Conservation (phyloP, 1,284 basidiomycete species). For the Porogramme epimiltina region DNA sequence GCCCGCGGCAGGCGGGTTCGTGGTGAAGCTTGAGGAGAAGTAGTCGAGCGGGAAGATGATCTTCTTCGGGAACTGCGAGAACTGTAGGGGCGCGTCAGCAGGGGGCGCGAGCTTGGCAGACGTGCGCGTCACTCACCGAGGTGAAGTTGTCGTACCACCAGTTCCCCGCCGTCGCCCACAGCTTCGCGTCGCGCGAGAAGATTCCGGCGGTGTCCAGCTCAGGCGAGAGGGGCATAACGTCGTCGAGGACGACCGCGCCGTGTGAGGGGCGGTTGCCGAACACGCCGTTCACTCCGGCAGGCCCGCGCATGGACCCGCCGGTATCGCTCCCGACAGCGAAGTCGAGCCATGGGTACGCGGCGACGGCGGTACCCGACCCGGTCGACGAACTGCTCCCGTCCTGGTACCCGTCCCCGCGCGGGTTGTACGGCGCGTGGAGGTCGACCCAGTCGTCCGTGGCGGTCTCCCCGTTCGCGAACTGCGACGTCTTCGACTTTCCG, state of each 20-base stretch:
- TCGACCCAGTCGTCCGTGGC: slow-evolving; percentile 57
- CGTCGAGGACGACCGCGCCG: slow-evolving; percentile 38
- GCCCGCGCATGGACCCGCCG: slow-evolving; percentile 43
- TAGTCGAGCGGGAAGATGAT: slow-evolving; percentile 37
- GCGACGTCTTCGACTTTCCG: slow-evolving; percentile 55
- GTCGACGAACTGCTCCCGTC: slow-evolving; percentile 44
- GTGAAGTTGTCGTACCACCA: slow-evolving; percentile 35
- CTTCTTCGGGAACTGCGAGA: slow-evolving; percentile 35
- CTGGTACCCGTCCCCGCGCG: slow-evolving; percentile 53
- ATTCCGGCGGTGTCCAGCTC: slow-evolving; percentile 37
- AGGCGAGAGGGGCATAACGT: slow-evolving; percentile 41
- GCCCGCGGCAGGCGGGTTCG: slow-evolving; percentile 26
- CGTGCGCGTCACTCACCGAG: slow-evolving; percentile 16
- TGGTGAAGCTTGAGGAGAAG: slow-evolving; percentile 32
- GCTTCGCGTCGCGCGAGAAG: slow-evolving; percentile 31
- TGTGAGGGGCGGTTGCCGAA: slow-evolving; percentile 41
- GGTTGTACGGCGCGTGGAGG: slow-evolving; percentile 53
- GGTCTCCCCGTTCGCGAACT: slow-evolving; percentile 57
- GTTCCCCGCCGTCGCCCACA: slow-evolving; percentile 29
- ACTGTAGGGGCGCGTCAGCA: too few species aligned
- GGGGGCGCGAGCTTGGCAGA: background rate
- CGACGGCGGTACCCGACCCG: slow-evolving; percentile 40
- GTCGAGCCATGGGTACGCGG: slow-evolving; percentile 43
- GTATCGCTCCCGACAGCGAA: slow-evolving; percentile 44
- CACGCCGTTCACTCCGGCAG: slow-evolving; percentile 42